Percentiles rank a stretch among this genome's conserved stretches.
Evolutionary conservation across 2,329 filamentous ascomycete genomes (phyloP).

Genomic region (Penicillium sumatraense): DNA sequence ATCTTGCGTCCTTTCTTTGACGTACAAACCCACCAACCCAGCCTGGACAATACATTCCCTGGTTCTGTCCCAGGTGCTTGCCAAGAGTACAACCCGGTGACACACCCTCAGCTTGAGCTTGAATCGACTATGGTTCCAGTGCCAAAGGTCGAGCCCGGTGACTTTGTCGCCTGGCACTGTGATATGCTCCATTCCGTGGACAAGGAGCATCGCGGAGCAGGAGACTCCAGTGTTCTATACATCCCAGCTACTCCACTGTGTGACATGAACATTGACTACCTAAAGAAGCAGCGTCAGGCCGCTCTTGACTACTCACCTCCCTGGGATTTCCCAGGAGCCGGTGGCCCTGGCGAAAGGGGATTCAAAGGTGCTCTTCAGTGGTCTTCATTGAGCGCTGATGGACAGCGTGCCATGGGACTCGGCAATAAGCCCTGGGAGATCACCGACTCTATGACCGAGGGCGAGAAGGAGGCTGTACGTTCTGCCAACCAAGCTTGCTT

Average conservation of each 20-base stretch:
- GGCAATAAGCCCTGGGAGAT: constrained; percentile 54
- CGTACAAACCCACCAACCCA: constrained; percentile 50
- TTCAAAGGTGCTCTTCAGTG: constrained; percentile 46
- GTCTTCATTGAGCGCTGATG: constrained; percentile 49
- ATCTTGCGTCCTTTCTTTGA: constrained; percentile 84
- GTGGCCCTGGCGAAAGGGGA: constrained; percentile 46
- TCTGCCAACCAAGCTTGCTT: constrained; percentile 62
- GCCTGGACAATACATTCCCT: constrained; percentile 59
- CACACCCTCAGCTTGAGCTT: constrained; percentile 74
- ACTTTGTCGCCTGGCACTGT: constrained; percentile 81
- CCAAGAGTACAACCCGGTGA: constrained; percentile 67
- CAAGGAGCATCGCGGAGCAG: constrained; percentile 69
- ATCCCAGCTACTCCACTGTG: constrained; percentile 87
- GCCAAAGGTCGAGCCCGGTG: constrained; percentile 70
- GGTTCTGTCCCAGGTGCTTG: constrained; percentile 71
- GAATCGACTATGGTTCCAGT: constrained; percentile 72
- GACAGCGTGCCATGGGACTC: constrained; percentile 61
- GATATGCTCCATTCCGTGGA: constrained; percentile 84
- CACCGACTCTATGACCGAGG: constrained; percentile 51
- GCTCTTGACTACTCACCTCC: constrained; percentile 71
- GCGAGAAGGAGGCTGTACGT: constrained; percentile 57
- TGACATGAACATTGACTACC: constrained; percentile 71
- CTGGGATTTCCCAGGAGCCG: constrained; percentile 70
- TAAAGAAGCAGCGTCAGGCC: constrained; percentile 70
- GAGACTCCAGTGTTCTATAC: constrained; percentile 84